A percentile compares a stretch with the other conserved stretches of the same genome.
Evolutionary conservation across 192 early-diverging fungal species (phyloP).

Genomic region (Entrophospora sp.): DNA sequence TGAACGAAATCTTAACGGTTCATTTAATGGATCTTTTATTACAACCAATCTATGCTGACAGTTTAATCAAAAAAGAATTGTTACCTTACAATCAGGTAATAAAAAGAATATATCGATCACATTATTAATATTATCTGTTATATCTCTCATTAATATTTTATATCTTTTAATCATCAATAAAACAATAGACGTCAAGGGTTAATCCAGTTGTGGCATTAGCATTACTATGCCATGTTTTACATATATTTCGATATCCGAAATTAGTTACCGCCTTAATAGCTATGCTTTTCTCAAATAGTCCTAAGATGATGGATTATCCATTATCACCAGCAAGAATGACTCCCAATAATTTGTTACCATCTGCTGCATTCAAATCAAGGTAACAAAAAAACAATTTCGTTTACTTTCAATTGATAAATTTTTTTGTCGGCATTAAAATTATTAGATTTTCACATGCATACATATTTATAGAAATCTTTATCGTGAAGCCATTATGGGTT

Average conservation of each 20-base stretch:
- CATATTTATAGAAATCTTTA: slow-evolving; percentile 24
- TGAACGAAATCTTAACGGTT: slow-evolving; percentile 37
- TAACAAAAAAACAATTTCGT: no score
- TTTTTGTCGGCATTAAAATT: background rate
- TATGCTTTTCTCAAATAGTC: slow-evolving; percentile 26
- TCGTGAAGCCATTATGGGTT: slow-evolving; percentile 27
- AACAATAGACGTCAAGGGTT: slow-evolving; percentile 21
- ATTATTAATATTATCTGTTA: no score
- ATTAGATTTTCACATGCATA: background rate
- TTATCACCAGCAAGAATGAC: background rate
- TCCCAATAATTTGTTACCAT: background rate
- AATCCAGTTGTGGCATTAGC: slow-evolving; percentile 27
- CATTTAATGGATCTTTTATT: slow-evolving; percentile 28
- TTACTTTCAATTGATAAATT: no score
- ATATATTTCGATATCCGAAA: slow-evolving; percentile 29
- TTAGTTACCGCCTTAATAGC: slow-evolving; percentile 27
- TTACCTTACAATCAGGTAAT: background rate
- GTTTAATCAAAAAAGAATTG: slow-evolving; percentile 9
- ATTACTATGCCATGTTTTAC: slow-evolving; percentile 31
- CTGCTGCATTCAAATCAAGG: background rate
- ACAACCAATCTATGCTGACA: slow-evolving; percentile 33
- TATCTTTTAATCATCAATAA: background rate
- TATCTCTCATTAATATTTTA: no score
- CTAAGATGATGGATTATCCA: background rate
- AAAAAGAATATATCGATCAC: no score